Evolutionary conservation across 805 yeast genomes (phyloP).

Genomic region (Kazachstania taianensis): DNA sequence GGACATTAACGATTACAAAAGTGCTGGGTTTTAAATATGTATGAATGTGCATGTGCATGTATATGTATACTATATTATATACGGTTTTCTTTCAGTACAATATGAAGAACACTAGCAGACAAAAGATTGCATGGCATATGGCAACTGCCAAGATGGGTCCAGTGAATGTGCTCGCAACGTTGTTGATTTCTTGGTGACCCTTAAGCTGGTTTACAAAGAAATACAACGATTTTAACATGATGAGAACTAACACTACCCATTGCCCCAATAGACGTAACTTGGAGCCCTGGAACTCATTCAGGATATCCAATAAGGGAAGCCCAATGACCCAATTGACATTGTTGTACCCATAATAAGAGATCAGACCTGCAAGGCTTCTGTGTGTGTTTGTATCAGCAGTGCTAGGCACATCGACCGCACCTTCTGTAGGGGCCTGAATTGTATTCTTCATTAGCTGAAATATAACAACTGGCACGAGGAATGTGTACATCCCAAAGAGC

Average conservation of each 20-base stretch:
- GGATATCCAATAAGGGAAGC: slow-evolving; percentile 32
- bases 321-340: slow-evolving; percentile 81
- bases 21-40: slow-evolving; percentile 11
- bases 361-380: slow-evolving; percentile 31
- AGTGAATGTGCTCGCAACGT: slow-evolving; percentile 2
- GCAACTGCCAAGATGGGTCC: slow-evolving; percentile 8
- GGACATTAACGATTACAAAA: slow-evolving; percentile 13
- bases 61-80: too few species aligned
- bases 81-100: slow-evolving; percentile 11
- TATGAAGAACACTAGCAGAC: slow-evolving; percentile 13
- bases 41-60: too few species aligned
- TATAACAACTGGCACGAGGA: slow-evolving; percentile 45
- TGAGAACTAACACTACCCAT: slow-evolving; percentile 7
- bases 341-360: slow-evolving; percentile 79
- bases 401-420: too few species aligned
- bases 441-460: slow-evolving; percentile 36
- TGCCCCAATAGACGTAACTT: slow-evolving; percentile 1
- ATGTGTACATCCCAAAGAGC: slow-evolving; percentile 67
- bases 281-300: slow-evolving; percentile 1
- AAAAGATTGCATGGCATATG: slow-evolving; percentile 13
- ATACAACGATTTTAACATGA: slow-evolving; percentile 7
- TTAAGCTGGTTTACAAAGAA: slow-evolving; percentile 3
- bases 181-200: neutral
- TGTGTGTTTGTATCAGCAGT: neutral
- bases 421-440: too few species aligned